Evolutionary conservation across 495 filamentous ascomycete genomes (phyloP).

Genomic region (Daldinia childiae): DNA sequence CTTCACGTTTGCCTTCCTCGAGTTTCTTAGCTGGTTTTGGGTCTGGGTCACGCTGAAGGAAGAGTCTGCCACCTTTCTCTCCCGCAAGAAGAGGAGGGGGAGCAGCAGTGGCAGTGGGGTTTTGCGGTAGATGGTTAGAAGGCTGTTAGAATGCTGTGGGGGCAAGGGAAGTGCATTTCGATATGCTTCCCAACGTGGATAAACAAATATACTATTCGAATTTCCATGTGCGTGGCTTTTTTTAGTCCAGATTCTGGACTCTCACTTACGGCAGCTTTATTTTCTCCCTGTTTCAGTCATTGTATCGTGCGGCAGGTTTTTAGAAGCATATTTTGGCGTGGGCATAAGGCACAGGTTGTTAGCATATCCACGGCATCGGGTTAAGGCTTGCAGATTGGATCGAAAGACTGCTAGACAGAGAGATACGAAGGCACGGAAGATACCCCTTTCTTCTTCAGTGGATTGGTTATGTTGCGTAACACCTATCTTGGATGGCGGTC

Average conservation of each 20-base stretch:
- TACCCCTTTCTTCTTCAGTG: conserved; percentile 24
- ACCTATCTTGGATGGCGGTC: not conserved
- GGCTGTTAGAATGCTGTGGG: not conserved
- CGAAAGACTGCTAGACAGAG: conserved; percentile 8
- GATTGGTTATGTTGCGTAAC: conserved; percentile 7
- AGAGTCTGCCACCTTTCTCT: conserved; percentile 54
- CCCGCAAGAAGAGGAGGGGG: conserved; percentile 48
- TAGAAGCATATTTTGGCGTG: conserved; percentile 19
- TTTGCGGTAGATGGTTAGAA: not conserved
- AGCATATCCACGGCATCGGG: conserved; percentile 23
- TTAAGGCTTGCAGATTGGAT: conserved; percentile 2
- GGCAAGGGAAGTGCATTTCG: not conserved
- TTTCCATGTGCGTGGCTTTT: not conserved
- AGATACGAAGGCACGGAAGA: conserved; percentile 20
- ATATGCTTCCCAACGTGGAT: not conserved
- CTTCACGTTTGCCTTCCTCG: conserved; percentile 85
- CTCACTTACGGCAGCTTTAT: not conserved
- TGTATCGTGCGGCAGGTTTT: conserved; percentile 3
- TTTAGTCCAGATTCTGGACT: not conserved
- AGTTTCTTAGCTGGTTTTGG: conserved; percentile 91
- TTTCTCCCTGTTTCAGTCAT: not conserved
- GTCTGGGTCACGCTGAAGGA: conserved; percentile 67
- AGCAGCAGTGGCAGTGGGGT: conserved; percentile 30
- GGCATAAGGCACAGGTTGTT: conserved; percentile 16
- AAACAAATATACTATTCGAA: not conserved